Percentiles rank a stretch among this genome's conserved stretches.
Conservation (phyloP, 1,284 basidiomycete species). For the Polyporus tsugae region DNA sequence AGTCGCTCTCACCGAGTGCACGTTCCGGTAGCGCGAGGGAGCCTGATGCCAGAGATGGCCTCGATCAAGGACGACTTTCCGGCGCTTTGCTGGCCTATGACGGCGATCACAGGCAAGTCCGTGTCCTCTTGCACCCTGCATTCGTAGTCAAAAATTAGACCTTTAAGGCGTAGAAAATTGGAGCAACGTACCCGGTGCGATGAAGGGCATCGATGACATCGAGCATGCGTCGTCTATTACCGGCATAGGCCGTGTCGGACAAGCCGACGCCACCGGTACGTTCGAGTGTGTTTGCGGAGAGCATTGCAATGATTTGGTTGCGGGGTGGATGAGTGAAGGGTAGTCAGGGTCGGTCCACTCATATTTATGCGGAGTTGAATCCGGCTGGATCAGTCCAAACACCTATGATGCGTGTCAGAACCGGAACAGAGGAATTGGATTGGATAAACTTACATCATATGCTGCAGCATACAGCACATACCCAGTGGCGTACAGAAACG, state of each 20-base stretch:
- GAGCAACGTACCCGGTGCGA: conserved; percentile 57
- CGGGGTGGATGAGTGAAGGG: neutral
- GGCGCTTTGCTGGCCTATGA: conserved; percentile 52
- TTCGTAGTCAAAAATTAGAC: neutral
- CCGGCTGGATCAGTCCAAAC: neutral
- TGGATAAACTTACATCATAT: neutral
- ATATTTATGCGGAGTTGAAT: neutral
- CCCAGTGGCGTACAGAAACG: neutral
- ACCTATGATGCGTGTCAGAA: neutral
- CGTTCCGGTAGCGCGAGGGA: conserved; percentile 69
- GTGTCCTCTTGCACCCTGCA: conserved; percentile 68
- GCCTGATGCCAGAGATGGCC: conserved; percentile 74
- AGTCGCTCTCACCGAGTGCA: conserved; percentile 63
- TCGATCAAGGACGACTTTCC: conserved; percentile 82
- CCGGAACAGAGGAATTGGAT: neutral
- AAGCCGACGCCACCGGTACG: conserved; percentile 45
- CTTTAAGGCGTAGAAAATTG: neutral
- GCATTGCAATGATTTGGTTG: neutral
- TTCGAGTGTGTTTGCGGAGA: neutral
- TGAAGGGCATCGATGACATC: conserved; percentile 61
- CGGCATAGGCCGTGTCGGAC: conserved; percentile 48
- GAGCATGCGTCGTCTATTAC: conserved; percentile 51
- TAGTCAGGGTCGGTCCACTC: neutral
- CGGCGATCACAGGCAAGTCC: conserved; percentile 74
- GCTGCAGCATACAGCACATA: neutral